A percentile compares a stretch with the other conserved stretches of the same genome.
These are phyloP conservation scores for Gremmenia infestans DNA, from an alignment of 2,329 filamentous ascomycete species.

Conservation along the genomic window DNA sequence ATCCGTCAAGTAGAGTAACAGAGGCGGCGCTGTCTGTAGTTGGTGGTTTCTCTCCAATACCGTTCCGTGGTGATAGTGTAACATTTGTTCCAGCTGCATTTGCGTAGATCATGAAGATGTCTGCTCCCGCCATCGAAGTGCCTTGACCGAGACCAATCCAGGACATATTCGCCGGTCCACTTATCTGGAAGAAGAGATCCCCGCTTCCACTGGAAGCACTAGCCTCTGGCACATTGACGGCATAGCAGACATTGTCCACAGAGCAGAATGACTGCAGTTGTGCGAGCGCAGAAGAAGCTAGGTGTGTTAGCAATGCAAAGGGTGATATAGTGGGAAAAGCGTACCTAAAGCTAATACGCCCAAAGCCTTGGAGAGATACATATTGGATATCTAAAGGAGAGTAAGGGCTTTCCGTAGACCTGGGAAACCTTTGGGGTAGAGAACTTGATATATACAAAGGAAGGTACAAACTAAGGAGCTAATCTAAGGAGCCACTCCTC, in stretches of 20 bases:
- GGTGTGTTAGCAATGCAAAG: background rate
- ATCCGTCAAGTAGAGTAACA: conserved; percentile 47
- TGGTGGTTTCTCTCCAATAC: conserved; percentile 40
- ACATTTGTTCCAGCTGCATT: conserved; percentile 47
- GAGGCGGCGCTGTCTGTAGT: conserved; percentile 37
- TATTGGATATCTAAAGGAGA: background rate
- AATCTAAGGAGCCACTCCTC: too few relatives aligned
- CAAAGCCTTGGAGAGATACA: conserved; percentile 2
- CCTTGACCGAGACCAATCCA: conserved; percentile 56
- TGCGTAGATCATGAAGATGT: conserved; percentile 57
- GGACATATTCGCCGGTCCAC: conserved; percentile 45
- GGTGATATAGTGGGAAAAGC: background rate
- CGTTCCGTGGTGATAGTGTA: conserved; percentile 49
- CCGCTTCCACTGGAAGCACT: conserved; percentile 47
- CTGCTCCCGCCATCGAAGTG: conserved; percentile 45
- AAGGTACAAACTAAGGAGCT: too few relatives aligned
- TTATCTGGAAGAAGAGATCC: conserved; percentile 54
- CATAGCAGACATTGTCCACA: conserved; percentile 33
- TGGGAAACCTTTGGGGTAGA: too few relatives aligned
- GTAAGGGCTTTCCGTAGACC: too few relatives aligned
- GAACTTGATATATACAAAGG: too few relatives aligned
- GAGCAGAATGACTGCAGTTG: conserved; percentile 21
- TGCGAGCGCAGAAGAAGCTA: conserved; percentile 16
- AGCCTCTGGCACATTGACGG: conserved; percentile 48
- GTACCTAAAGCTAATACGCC: conserved; percentile 18